Evolutionary conservation across 2,329 filamentous ascomycete genomes (phyloP).

Genomic region (Neofusicoccum ribis): DNA sequence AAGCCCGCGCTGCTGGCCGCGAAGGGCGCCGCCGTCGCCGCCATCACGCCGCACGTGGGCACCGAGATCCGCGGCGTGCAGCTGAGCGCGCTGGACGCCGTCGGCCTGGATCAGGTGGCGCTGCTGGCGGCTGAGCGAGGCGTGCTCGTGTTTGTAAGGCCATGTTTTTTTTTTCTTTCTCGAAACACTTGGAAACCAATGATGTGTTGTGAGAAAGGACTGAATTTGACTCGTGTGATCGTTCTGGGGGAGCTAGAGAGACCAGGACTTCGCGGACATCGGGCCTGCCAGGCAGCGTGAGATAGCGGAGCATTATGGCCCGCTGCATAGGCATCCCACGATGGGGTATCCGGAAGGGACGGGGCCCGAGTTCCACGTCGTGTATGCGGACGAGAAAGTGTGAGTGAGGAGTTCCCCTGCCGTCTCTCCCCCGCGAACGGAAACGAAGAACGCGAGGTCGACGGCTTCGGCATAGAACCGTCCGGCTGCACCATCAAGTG

Average conservation of each 20-base stretch:
- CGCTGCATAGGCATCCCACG: conserved; percentile 7
- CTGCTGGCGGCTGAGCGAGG: conserved; percentile 43
- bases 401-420: not conserved
- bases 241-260: conserved; percentile 17
- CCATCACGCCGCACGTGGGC: conserved; percentile 33
- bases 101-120: conserved; percentile 54
- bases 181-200: no score
- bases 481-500: not conserved
- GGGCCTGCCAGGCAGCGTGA: conserved; percentile 45
- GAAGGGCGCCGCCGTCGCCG: conserved; percentile 25
- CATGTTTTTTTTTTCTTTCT: no score
- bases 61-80: conserved; percentile 45
- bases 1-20: conserved; percentile 45
- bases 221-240: not conserved
- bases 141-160: conserved; percentile 49
- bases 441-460: no score
- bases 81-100: conserved; percentile 47
- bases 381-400: conserved; percentile 15
- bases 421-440: no score
- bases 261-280: conserved; percentile 51
- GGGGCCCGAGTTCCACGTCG: conserved; percentile 8
- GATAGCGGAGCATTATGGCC: conserved; percentile 48
- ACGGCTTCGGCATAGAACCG: no score
- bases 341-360: conserved; percentile 6
- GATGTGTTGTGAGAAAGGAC: not conserved